Conservation (phyloP, 176 grass and related monocot genomes). For the Carex pumila region DNA sequence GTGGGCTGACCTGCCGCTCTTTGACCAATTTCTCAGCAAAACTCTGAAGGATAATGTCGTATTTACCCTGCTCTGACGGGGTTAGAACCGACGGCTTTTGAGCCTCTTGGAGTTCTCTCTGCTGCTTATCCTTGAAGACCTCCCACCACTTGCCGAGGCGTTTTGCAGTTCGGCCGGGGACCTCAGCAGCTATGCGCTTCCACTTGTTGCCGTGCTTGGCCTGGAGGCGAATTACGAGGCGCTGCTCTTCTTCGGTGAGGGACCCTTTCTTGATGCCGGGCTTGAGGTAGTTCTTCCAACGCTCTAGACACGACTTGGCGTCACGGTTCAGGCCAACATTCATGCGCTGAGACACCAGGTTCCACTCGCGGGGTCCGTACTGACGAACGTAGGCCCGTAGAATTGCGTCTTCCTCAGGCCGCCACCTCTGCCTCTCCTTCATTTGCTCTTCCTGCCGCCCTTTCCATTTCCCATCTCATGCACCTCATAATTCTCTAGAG, state of each 20-base stretch:
- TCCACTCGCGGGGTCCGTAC: slow-evolving; percentile 83
- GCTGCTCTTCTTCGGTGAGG: slow-evolving; percentile 91
- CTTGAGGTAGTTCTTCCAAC: slow-evolving; percentile 98
- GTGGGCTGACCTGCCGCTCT: slow-evolving; percentile 29
- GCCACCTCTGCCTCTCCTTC: slow-evolving; percentile 97
- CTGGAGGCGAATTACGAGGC: slow-evolving; percentile 69
- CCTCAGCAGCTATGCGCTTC: slow-evolving; percentile 95
- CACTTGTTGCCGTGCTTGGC: slow-evolving; percentile 99
- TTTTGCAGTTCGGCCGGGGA: slow-evolving; percentile 80
- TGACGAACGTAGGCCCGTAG: slow-evolving; percentile 85
- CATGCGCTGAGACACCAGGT: slow-evolving; percentile 89
- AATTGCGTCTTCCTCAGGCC: slow-evolving; percentile 89
- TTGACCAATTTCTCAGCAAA: slow-evolving; percentile 93
- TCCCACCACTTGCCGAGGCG: slow-evolving; percentile 99
- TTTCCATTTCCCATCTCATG: slow-evolving; percentile 29
- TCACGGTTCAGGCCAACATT: slow-evolving; percentile 66
- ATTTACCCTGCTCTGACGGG: slow-evolving; percentile 51
- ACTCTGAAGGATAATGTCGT: slow-evolving; percentile 92
- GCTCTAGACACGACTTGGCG: slow-evolving; percentile 91
- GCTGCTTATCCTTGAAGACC: slow-evolving; percentile 97
- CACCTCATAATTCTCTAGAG: slow-evolving; percentile 60
- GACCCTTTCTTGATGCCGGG: slow-evolving; percentile 92
- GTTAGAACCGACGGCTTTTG: slow-evolving; percentile 30
- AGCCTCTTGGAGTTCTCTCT: slow-evolving; percentile 52
- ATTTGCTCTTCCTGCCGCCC: slow-evolving; percentile 66